phyloP scores from a whole-genome alignment of 805 yeast species.

The Candida corydali region DNA sequence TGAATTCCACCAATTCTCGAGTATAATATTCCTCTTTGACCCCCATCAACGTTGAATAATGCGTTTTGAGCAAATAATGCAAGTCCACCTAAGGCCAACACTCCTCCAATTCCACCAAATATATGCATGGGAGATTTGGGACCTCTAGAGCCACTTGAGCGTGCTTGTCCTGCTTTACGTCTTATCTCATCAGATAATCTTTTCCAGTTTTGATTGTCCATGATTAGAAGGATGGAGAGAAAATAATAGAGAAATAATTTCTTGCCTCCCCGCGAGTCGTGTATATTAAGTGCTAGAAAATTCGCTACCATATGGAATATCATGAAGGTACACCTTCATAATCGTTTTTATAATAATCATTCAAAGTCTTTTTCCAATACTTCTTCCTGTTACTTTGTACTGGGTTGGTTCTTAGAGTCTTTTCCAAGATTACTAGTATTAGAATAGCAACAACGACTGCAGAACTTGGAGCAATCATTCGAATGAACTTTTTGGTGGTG shows the following conservation, averaged over 20 bases:
- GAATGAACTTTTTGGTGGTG: constrained; percentile 52
- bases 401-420: constrained; percentile 55
- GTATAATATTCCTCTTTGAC: constrained; percentile 94
- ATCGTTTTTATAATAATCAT: constrained; percentile 56
- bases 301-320: constrained; percentile 4
- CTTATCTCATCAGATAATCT: constrained; percentile 38
- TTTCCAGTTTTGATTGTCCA: constrained; percentile 43
- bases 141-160: constrained; percentile 11
- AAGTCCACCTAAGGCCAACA: constrained; percentile 38
- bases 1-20: constrained; percentile 84
- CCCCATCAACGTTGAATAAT: constrained; percentile 82
- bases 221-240: constrained; percentile 8
- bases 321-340: constrained; percentile 86
- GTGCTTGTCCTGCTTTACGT: constrained; percentile 31
- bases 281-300: background rate
- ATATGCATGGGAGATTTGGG: constrained; percentile 35
- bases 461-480: constrained; percentile 64
- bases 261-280: no score
- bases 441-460: constrained; percentile 53
- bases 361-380: constrained; percentile 55
- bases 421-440: constrained; percentile 48
- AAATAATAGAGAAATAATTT: no score
- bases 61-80: constrained; percentile 40
- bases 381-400: constrained; percentile 65
- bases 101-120: constrained; percentile 41